Percentiles rank a stretch among this genome's conserved stretches.
Conservation (phyloP, 1,284 basidiomycete species). For the Schizopora paradoxa region DNA sequence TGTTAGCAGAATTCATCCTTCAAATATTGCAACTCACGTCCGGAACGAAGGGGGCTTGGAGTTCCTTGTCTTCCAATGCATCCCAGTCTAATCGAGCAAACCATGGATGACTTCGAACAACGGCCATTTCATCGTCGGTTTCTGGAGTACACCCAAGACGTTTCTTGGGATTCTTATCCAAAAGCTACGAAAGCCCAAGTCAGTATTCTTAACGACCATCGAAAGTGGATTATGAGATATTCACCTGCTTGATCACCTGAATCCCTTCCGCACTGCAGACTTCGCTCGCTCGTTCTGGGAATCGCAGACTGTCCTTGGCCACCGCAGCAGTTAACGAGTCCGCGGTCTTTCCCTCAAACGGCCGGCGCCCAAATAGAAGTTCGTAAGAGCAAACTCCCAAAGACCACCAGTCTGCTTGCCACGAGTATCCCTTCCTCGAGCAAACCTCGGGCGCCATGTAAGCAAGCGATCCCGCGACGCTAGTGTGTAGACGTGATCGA, state of each 20-base stretch:
- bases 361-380: slow-evolving; percentile 80
- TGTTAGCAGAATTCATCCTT: no score
- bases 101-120: slow-evolving; percentile 84
- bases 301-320: slow-evolving; percentile 56
- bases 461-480: slow-evolving; percentile 95
- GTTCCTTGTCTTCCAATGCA: slow-evolving; percentile 67
- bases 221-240: slow-evolving; percentile 20
- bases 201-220: slow-evolving; percentile 46
- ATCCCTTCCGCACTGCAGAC: slow-evolving; percentile 34
- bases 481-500: slow-evolving; percentile 78
- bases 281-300: slow-evolving; percentile 51
- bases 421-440: slow-evolving; percentile 72
- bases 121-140: slow-evolving; percentile 59
- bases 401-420: slow-evolving; percentile 94
- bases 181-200: slow-evolving; percentile 48
- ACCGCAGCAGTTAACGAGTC: slow-evolving; percentile 84
- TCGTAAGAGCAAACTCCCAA: slow-evolving; percentile 88
- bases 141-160: slow-evolving; percentile 78
- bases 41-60: slow-evolving; percentile 83
- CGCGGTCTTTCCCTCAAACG: slow-evolving; percentile 84
- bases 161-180: slow-evolving; percentile 78
- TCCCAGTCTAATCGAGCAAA: slow-evolving; percentile 81
- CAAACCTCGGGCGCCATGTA: slow-evolving; percentile 98
- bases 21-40: slow-evolving; percentile 58
- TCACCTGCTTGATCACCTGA: slow-evolving; percentile 27